phyloP scores from a whole-genome alignment of 202 grass and related monocot species.

The Brachypodium distachyon region DNA sequence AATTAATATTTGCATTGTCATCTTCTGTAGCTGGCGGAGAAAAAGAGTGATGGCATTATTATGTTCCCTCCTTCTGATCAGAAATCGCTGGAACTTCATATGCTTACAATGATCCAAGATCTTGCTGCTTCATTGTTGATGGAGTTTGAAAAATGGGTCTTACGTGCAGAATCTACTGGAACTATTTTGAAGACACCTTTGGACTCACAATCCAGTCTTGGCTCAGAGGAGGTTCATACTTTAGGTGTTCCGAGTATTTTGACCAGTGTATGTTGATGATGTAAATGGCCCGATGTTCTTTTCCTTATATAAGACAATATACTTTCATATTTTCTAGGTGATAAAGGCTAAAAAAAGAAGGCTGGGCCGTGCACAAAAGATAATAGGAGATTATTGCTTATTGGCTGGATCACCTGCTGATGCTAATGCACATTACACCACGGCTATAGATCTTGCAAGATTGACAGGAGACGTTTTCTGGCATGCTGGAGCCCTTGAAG shows the following conservation, averaged over 20 bases:
- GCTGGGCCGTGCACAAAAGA: conserved; percentile 89
- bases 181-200: conserved; percentile 99
- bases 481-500: conserved; percentile 96
- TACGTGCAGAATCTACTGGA: conserved; percentile 89
- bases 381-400: conserved; percentile 94
- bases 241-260: conserved; percentile 73
- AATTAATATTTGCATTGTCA: conserved; percentile 12
- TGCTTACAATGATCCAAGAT: conserved; percentile 98
- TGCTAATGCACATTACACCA: conserved; percentile 98
- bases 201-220: conserved; percentile 96
- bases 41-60: conserved; percentile 86
- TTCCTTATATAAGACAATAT: conserved; percentile 28
- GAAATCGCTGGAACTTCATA: conserved; percentile 85
- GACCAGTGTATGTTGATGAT: conserved; percentile 32
- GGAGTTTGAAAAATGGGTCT: conserved; percentile 99
- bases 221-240: conserved; percentile 98
- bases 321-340: conserved; percentile 50
- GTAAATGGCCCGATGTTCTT: conserved; percentile 14
- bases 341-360: conserved; percentile 99
- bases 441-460: conserved; percentile 90
- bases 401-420: conserved; percentile 92
- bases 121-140: conserved; percentile 92
- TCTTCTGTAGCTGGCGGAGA: conserved; percentile 44
- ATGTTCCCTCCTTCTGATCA: conserved; percentile 79
- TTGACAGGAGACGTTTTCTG: conserved; percentile 99